A percentile compares a stretch with the other conserved stretches of the same genome.
These are phyloP conservation scores for Sordariomycetes sp. DNA, from an alignment of 2,329 filamentous ascomycete species.

Conservation along the genomic window DNA sequence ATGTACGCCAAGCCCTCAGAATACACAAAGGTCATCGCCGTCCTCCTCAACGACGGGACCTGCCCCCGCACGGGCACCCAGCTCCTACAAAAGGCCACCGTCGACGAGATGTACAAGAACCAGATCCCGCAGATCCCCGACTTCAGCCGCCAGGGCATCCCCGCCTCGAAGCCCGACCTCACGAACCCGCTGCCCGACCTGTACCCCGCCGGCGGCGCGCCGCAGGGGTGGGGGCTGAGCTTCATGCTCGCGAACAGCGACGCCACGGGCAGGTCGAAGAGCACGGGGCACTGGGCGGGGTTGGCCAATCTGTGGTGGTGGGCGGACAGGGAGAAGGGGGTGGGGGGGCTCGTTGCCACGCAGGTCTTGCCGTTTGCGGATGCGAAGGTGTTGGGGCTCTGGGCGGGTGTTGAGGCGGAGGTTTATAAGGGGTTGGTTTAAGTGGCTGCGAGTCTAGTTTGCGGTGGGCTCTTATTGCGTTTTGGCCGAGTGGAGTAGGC, in stretches of 20 bases:
- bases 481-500: too few species aligned
- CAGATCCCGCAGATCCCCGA: slow-evolving; percentile 45
- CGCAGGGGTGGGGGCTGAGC: slow-evolving; percentile 55
- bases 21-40: slow-evolving; percentile 49
- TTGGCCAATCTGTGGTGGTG: slow-evolving; percentile 53
- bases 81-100: slow-evolving; percentile 45
- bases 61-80: slow-evolving; percentile 42
- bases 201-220: slow-evolving; percentile 33
- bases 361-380: slow-evolving; percentile 42
- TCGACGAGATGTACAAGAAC: slow-evolving; percentile 55
- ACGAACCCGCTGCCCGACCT: slow-evolving; percentile 37
- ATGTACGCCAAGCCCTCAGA: slow-evolving; percentile 49
- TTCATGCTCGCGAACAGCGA: slow-evolving; percentile 41
- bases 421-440: slow-evolving; percentile 19
- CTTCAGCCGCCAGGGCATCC: slow-evolving; percentile 32
- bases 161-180: slow-evolving; percentile 34
- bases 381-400: slow-evolving; percentile 26
- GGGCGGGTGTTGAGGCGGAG: slow-evolving; percentile 24
- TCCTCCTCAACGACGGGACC: slow-evolving; percentile 53
- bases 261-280: slow-evolving; percentile 37
- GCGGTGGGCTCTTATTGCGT: too few species aligned
- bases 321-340: slow-evolving; percentile 46
- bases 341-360: slow-evolving; percentile 39
- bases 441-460: too few species aligned
- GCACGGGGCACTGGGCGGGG: slow-evolving; percentile 47